Percentiles rank a stretch among this genome's conserved stretches.
Conservation (phyloP, 2,329 filamentous ascomycete species). For the Verticillium alfalfae region DNA sequence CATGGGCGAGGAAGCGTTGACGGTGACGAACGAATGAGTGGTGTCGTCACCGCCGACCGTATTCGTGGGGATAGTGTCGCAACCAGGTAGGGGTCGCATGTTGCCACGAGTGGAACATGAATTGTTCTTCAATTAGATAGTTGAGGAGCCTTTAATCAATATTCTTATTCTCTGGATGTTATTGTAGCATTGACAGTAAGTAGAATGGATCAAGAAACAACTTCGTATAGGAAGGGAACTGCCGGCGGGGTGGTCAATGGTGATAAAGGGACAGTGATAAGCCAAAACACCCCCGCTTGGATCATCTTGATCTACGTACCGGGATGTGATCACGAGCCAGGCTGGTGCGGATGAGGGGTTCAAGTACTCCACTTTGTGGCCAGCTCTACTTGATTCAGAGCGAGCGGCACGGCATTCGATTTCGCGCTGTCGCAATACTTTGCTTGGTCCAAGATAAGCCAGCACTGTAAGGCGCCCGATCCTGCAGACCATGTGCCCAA, state of each 20-base stretch:
- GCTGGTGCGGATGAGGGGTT: background rate
- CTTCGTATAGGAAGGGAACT: background rate
- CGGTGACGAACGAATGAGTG: background rate
- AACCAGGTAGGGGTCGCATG: slow-evolving; percentile 42
- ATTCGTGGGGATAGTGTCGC: slow-evolving; percentile 28
- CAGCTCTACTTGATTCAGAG: background rate
- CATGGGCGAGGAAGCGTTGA: background rate
- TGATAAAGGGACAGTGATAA: background rate
- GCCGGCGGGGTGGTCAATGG: background rate
- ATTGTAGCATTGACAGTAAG: background rate
- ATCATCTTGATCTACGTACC: background rate
- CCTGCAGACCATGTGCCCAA: too few relatives aligned
- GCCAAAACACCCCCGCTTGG: background rate
- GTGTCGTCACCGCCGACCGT: slow-evolving; percentile 3
- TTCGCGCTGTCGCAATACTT: too few relatives aligned
- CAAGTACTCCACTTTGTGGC: background rate
- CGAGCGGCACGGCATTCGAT: too few relatives aligned
- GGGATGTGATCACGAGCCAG: background rate
- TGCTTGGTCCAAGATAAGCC: too few relatives aligned
- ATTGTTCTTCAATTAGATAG: background rate
- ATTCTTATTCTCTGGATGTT: background rate
- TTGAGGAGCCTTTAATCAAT: background rate
- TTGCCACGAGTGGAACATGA: slow-evolving; percentile 4
- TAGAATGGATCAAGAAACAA: background rate
- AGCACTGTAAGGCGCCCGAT: too few relatives aligned